Percentiles rank a stretch among this genome's conserved stretches.
Evolutionary conservation across 2,329 filamentous ascomycete genomes (phyloP).

Genomic region (Myriosclerotinia duriaeana): DNA sequence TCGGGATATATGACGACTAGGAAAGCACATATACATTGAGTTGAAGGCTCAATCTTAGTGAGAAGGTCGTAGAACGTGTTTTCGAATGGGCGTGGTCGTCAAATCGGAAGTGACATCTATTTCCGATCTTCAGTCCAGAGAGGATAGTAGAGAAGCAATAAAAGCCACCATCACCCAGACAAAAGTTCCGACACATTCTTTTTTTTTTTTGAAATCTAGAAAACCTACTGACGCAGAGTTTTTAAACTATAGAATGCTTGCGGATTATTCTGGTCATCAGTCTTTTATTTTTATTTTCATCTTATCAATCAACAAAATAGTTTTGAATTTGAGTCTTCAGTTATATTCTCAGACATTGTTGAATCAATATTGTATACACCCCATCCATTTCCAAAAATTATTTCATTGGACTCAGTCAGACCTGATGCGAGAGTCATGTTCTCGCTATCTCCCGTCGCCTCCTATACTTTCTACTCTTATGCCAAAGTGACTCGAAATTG

Average conservation of each 20-base stretch:
- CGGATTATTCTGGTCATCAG: too few species aligned
- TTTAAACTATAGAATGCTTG: too few species aligned
- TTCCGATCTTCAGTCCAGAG: background rate
- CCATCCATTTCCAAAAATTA: background rate
- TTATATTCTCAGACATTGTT: background rate
- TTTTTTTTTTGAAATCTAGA: background rate
- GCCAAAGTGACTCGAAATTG: too few species aligned
- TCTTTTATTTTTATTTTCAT: too few species aligned
- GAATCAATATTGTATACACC: background rate
- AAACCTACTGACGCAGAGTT: background rate
- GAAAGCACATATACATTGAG: too few species aligned
- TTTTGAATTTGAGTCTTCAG: background rate
- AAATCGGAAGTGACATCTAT: background rate
- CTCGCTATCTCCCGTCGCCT: too few species aligned
- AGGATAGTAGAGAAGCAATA: background rate
- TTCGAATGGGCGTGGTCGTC: background rate
- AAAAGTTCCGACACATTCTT: background rate
- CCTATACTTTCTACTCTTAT: too few species aligned
- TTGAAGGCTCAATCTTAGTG: background rate
- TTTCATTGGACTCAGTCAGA: background rate
- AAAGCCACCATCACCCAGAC: background rate
- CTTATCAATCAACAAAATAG: background rate
- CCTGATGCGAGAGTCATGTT: background rate
- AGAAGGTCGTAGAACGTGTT: background rate
- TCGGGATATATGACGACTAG: background rate